These are phyloP conservation scores for Pilasporangium apinafurcum DNA, from an alignment of 352 stramenopile genomes.

Conservation along the genomic window DNA sequence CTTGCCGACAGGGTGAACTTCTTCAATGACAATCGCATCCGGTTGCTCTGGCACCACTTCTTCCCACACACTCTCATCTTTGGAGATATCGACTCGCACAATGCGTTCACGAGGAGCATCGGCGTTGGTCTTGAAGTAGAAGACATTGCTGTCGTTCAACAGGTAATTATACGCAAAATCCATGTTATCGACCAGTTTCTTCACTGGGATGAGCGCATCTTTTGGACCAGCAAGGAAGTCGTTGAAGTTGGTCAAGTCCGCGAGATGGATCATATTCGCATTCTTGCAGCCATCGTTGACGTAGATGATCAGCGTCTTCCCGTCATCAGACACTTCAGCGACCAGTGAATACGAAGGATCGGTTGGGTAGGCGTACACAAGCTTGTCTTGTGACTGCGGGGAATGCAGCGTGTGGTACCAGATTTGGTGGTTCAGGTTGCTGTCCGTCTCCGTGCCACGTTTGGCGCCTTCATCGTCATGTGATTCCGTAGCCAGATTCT, in stretches of 20 bases:
- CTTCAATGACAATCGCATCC: slow-evolving; percentile 66
- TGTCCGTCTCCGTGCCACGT: slow-evolving; percentile 69
- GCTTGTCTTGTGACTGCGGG: slow-evolving; percentile 56
- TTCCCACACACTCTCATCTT: slow-evolving; percentile 37
- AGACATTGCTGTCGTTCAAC: slow-evolving; percentile 81
- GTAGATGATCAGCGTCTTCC: slow-evolving; percentile 68
- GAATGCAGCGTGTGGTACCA: slow-evolving; percentile 79
- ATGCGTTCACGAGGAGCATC: slow-evolving; percentile 78
- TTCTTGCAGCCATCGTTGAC: slow-evolving; percentile 86
- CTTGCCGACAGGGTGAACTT: slow-evolving; percentile 52
- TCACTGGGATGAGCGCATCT: slow-evolving; percentile 30
- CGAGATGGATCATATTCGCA: slow-evolving; percentile 83
- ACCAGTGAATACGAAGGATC: slow-evolving; percentile 70
- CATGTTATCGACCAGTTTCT: slow-evolving; percentile 86
- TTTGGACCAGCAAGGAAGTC: slow-evolving; percentile 28
- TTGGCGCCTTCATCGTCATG: slow-evolving; percentile 31
- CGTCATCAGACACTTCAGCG: slow-evolving; percentile 69
- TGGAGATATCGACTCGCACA: slow-evolving; percentile 26
- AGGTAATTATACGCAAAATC: slow-evolving; percentile 81
- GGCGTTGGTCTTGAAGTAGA: slow-evolving; percentile 86
- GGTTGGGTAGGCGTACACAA: slow-evolving; percentile 71
- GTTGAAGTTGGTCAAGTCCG: slow-evolving; percentile 44
- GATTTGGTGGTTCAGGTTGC: slow-evolving; percentile 74
- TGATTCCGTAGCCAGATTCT: slow-evolving; percentile 40
- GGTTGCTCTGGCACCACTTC: slow-evolving; percentile 82